Conservation (phyloP, 2,329 filamentous ascomycete species). For the Aspergillus ochraceus region DNA sequence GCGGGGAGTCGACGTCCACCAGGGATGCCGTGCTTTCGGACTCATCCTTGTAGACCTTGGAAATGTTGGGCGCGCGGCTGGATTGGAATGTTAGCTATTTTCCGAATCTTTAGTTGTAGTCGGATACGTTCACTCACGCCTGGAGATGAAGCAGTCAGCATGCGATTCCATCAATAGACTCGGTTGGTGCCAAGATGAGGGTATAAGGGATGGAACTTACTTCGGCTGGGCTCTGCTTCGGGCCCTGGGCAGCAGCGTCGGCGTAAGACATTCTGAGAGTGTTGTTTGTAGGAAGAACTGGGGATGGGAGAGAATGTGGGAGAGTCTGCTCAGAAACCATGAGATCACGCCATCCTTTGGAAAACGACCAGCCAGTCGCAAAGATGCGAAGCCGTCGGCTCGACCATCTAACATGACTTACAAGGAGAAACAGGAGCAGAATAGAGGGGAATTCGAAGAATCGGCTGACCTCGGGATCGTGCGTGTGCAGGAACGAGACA, state of each 20-base stretch:
- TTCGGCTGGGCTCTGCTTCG: slow-evolving; percentile 49
- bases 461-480: neutral
- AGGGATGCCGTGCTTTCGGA: slow-evolving; percentile 44
- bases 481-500: neutral
- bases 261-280: slow-evolving; percentile 48
- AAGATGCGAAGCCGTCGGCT: neutral
- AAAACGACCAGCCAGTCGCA: neutral
- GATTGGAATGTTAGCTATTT: neutral
- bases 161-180: neutral
- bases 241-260: slow-evolving; percentile 47
- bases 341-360: neutral
- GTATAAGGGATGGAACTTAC: slow-evolving; percentile 31
- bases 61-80: slow-evolving; percentile 45
- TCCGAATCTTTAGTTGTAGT: too few relatives aligned
- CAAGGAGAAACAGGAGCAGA: neutral
- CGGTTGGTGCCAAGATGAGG: neutral
- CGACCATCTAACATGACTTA: neutral
- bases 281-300: neutral
- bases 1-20: slow-evolving; percentile 50
- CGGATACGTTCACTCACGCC: slow-evolving; percentile 35
- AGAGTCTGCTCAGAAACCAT: neutral
- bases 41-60: slow-evolving; percentile 39
- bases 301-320: neutral
- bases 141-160: slow-evolving; percentile 10
- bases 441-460: neutral